phyloP scores from a whole-genome alignment of 306 rosid species.

The Pyrus bretschneideri region DNA sequence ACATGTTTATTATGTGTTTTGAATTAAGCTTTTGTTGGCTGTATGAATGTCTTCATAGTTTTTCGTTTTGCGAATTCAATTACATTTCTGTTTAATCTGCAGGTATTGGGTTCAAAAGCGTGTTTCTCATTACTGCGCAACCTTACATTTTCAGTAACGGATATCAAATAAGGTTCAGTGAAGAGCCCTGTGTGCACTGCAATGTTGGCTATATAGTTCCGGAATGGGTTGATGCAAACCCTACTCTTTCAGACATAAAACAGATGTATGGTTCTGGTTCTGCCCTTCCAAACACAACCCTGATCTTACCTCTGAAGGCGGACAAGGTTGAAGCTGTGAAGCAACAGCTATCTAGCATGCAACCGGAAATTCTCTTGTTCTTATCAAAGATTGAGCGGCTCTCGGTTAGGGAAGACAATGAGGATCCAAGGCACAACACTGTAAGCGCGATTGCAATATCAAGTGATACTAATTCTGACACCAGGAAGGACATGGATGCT shows the following conservation, averaged over 20 bases:
- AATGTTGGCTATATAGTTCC: constrained; percentile 72
- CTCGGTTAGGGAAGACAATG: constrained; percentile 45
- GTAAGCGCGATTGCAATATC: constrained; percentile 40
- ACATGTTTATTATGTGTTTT: too few relatives aligned
- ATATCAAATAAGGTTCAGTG: constrained; percentile 63
- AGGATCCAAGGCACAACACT: constrained; percentile 25
- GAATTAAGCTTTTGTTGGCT: too few relatives aligned
- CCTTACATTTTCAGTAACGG: constrained; percentile 75
- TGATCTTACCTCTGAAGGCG: constrained; percentile 55
- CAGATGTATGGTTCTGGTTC: constrained; percentile 35
- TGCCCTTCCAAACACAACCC: constrained; percentile 45
- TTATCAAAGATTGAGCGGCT: constrained; percentile 56
- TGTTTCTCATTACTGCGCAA: constrained; percentile 48
- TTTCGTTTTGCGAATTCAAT: neutral
- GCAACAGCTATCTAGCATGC: constrained; percentile 53
- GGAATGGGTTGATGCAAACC: constrained; percentile 69
- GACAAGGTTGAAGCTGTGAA: constrained; percentile 60
- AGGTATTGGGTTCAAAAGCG: constrained; percentile 95
- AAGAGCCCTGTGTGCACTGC: constrained; percentile 61
- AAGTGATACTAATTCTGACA: constrained; percentile 34
- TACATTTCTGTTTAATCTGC: constrained; percentile 10
- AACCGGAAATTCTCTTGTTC: constrained; percentile 58
- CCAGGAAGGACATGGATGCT: constrained; percentile 54
- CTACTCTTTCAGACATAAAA: constrained; percentile 35
- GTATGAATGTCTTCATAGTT: neutral